These are phyloP conservation scores for Kuraishia capsulata DNA, from an alignment of 805 yeast species.

Conservation along the genomic window DNA sequence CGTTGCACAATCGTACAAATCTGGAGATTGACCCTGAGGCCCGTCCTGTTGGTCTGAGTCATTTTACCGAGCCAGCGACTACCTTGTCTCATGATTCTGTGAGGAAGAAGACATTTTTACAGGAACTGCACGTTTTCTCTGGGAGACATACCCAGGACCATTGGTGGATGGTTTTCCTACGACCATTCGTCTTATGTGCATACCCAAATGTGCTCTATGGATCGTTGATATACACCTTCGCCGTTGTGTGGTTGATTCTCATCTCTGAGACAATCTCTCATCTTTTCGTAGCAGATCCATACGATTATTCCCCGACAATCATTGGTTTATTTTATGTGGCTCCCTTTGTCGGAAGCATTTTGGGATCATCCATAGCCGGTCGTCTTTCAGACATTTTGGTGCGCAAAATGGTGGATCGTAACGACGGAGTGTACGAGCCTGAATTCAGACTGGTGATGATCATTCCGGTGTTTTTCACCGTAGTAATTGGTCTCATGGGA, in stretches of 20 bases:
- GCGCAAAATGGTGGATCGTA: slow-evolving; percentile 31
- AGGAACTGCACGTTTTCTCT: slow-evolving; percentile 30
- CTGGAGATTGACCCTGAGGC: neutral
- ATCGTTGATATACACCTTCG: slow-evolving; percentile 41
- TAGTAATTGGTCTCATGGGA: slow-evolving; percentile 46
- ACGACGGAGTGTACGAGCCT: slow-evolving; percentile 52
- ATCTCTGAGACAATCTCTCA: slow-evolving; percentile 47
- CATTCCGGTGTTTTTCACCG: slow-evolving; percentile 34
- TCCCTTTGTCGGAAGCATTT: slow-evolving; percentile 48
- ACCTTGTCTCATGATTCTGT: neutral
- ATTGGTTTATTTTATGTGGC: slow-evolving; percentile 47
- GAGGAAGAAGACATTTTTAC: slow-evolving; percentile 12
- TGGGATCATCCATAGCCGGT: slow-evolving; percentile 50
- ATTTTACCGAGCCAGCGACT: neutral
- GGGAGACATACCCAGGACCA: slow-evolving; percentile 42
- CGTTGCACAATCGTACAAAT: neutral
- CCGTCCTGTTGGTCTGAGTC: neutral
- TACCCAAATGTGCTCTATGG: slow-evolving; percentile 47
- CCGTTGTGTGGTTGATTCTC: slow-evolving; percentile 57
- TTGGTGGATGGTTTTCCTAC: slow-evolving; percentile 45
- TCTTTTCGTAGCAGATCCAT: slow-evolving; percentile 36
- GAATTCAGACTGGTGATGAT: slow-evolving; percentile 50
- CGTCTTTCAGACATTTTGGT: slow-evolving; percentile 38
- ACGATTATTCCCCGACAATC: slow-evolving; percentile 32
- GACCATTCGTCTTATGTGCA: slow-evolving; percentile 40